Conservation (phyloP, 2,329 filamentous ascomycete genomes). For the Cytospora leucostoma region DNA sequence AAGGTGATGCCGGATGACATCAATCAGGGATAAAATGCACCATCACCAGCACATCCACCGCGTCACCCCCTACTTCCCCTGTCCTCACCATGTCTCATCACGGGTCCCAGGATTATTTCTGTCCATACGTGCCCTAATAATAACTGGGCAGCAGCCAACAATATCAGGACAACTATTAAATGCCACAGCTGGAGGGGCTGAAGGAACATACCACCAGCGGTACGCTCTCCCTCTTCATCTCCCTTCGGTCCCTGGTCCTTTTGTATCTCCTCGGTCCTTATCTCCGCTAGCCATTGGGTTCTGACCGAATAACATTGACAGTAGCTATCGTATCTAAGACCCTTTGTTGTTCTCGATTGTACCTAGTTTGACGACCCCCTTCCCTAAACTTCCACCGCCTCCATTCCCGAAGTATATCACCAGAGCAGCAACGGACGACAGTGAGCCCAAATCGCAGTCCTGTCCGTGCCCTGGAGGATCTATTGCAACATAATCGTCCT, state of each 20-base stretch:
- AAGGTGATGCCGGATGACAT: slow-evolving; percentile 15
- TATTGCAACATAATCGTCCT: neutral
- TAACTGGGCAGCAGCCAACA: slow-evolving; percentile 14
- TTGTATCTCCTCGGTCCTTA: slow-evolving; percentile 14
- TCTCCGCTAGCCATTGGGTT: slow-evolving; percentile 6
- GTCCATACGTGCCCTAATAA: slow-evolving; percentile 13
- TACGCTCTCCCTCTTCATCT: slow-evolving; percentile 8
- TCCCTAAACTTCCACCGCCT: slow-evolving; percentile 1
- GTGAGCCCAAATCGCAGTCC: slow-evolving; percentile 1
- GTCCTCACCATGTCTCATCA: slow-evolving; percentile 3
- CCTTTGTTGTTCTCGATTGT: neutral
- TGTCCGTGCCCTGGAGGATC: neutral
- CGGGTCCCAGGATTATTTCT: slow-evolving; percentile 12
- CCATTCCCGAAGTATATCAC: slow-evolving; percentile 4
- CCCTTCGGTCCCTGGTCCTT: slow-evolving; percentile 11
- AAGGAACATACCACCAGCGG: slow-evolving; percentile 5
- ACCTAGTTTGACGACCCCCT: neutral
- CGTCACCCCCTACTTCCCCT: neutral
- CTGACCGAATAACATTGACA: slow-evolving; percentile 6
- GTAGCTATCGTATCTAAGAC: slow-evolving; percentile 6
- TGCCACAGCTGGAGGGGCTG: slow-evolving; percentile 17
- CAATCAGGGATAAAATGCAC: neutral
- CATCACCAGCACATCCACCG: slow-evolving; percentile 3
- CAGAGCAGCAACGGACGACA: slow-evolving; percentile 11
- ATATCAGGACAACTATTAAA: slow-evolving; percentile 6